These are phyloP conservation scores for Irpex sp. DNA, from an alignment of 1,284 basidiomycete species.

Conservation along the genomic window DNA sequence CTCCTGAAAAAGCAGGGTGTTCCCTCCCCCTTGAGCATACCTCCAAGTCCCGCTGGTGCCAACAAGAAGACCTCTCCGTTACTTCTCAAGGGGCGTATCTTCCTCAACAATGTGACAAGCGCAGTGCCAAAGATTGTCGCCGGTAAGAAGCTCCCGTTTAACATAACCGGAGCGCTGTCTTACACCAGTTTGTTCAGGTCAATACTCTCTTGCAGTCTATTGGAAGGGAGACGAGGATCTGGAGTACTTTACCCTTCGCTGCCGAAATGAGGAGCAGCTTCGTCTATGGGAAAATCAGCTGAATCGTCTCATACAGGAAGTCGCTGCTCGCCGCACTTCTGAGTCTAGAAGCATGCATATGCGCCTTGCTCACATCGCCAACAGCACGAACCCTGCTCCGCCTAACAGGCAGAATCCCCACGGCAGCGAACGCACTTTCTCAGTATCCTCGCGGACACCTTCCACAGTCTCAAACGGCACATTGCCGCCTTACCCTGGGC, in stretches of 20 bases:
- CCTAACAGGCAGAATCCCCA: slow-evolving; percentile 20
- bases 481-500: slow-evolving; percentile 24
- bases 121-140: slow-evolving; percentile 58
- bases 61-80: slow-evolving; percentile 74
- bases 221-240: slow-evolving; percentile 92
- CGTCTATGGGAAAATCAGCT: slow-evolving; percentile 90
- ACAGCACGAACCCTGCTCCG: slow-evolving; percentile 42
- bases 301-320: slow-evolving; percentile 79
- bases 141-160: slow-evolving; percentile 41
- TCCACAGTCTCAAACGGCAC: slow-evolving; percentile 14
- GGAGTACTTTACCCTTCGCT: slow-evolving; percentile 93
- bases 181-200: slow-evolving; percentile 23
- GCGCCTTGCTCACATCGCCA: slow-evolving; percentile 36
- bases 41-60: slow-evolving; percentile 47
- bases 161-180: background rate
- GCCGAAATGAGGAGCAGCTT: slow-evolving; percentile 90
- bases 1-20: slow-evolving; percentile 69
- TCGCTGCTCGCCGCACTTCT: slow-evolving; percentile 57
- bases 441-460: slow-evolving; percentile 25
- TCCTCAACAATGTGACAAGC: slow-evolving; percentile 93
- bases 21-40: slow-evolving; percentile 37
- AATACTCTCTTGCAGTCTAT: slow-evolving; percentile 81
- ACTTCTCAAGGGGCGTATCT: slow-evolving; percentile 95
- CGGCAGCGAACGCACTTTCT: slow-evolving; percentile 17
- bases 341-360: slow-evolving; percentile 44